phyloP scores from a whole-genome alignment of 2,329 filamentous ascomycete species.

The Madurella mycetomatis region DNA sequence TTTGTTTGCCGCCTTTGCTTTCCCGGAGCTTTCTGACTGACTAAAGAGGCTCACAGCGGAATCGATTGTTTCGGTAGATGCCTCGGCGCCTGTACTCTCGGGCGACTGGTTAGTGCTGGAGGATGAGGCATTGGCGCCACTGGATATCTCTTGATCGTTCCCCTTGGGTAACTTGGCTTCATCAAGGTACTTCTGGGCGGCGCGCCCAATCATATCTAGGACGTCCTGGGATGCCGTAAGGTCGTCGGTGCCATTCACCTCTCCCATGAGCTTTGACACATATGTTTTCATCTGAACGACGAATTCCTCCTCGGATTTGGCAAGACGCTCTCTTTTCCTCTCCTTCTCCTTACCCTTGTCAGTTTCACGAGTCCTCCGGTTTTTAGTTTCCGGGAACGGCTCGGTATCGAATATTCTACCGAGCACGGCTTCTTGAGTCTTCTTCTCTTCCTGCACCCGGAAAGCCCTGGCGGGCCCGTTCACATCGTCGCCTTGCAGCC shows the following conservation, averaged over 20 bases:
- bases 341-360: conserved; percentile 28
- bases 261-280: conserved; percentile 40
- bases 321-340: conserved; percentile 18
- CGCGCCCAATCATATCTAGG: conserved; percentile 47
- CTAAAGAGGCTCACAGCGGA: conserved; percentile 24
- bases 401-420: conserved; percentile 51
- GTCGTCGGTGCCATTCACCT: conserved; percentile 35
- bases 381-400: conserved; percentile 26
- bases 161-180: conserved; percentile 25
- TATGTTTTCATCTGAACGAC: conserved; percentile 38
- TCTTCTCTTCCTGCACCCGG: conserved; percentile 50
- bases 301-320: conserved; percentile 29
- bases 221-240: conserved; percentile 40
- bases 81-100: not conserved
- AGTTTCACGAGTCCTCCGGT: conserved; percentile 30
- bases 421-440: conserved; percentile 50
- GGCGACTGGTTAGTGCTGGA: not conserved
- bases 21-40: conserved; percentile 10
- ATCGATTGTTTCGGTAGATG: not conserved
- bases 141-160: not conserved
- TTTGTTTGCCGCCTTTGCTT: conserved; percentile 24
- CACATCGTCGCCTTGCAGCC: conserved; percentile 33
- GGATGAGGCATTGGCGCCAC: not conserved
- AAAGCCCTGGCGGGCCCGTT: conserved; percentile 43
- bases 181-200: conserved; percentile 47